These are phyloP conservation scores for Helicocarpus griseus DNA, from an alignment of 2,329 filamentous ascomycete species.

Conservation along the genomic window DNA sequence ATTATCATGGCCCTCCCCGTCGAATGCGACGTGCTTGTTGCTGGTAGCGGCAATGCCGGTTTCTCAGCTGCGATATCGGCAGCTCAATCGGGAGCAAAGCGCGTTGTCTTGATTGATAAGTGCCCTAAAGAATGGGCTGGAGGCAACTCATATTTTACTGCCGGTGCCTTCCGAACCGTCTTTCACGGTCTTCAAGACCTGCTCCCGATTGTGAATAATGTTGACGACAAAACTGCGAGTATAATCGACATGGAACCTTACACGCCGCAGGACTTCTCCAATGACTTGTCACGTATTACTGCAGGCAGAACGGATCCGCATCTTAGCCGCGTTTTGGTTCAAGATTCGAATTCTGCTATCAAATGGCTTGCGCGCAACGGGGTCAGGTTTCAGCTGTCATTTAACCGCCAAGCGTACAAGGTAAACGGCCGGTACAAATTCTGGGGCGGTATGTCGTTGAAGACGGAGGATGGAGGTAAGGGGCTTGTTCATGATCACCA, in stretches of 20 bases:
- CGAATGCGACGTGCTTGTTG: slow-evolving; percentile 37
- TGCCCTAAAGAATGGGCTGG: slow-evolving; percentile 50
- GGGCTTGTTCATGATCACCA: slow-evolving; percentile 45
- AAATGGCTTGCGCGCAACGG: slow-evolving; percentile 49
- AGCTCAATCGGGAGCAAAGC: slow-evolving; percentile 34
- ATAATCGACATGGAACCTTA: slow-evolving; percentile 53
- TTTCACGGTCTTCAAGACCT: slow-evolving; percentile 49
- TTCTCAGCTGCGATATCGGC: slow-evolving; percentile 52
- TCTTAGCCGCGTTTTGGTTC: slow-evolving; percentile 42
- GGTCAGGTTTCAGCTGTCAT: slow-evolving; percentile 50
- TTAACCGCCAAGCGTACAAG: slow-evolving; percentile 57
- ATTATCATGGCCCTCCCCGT: slow-evolving; percentile 7
- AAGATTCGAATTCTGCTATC: slow-evolving; percentile 41
- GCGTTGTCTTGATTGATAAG: slow-evolving; percentile 51
- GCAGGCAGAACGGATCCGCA: slow-evolving; percentile 42
- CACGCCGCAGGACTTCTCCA: slow-evolving; percentile 42
- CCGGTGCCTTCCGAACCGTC: slow-evolving; percentile 51
- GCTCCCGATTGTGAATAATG: slow-evolving; percentile 53
- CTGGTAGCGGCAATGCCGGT: slow-evolving; percentile 57
- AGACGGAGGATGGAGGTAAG: slow-evolving; percentile 50
- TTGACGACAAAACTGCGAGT: slow-evolving; percentile 34
- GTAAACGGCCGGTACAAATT: slow-evolving; percentile 53
- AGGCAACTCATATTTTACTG: slow-evolving; percentile 57
- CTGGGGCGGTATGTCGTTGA: slow-evolving; percentile 57
- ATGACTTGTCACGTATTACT: slow-evolving; percentile 50